These are phyloP conservation scores for Hyphodiscus sp. DNA, from an alignment of 2,329 filamentous ascomycete genomes.

Conservation along the genomic window DNA sequence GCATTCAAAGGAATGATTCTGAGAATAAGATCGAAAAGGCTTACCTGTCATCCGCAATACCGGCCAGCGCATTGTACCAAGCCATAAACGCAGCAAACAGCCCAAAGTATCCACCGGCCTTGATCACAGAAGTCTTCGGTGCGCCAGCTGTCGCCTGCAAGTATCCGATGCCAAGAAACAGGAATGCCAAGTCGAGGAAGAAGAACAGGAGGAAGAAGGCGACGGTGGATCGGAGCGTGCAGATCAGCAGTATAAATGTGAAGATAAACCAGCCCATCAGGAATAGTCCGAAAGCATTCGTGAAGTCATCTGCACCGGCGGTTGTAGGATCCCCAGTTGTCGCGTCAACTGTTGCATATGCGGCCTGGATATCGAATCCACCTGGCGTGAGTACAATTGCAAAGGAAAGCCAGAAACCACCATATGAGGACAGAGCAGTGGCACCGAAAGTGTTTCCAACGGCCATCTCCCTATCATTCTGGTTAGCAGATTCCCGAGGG, in stretches of 20 bases:
- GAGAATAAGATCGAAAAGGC: constrained; percentile 21
- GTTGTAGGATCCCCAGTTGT: constrained; percentile 15
- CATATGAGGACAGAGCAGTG: constrained; percentile 55
- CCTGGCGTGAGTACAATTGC: constrained; percentile 52
- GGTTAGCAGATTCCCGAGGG: background rate
- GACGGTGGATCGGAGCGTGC: constrained; percentile 52
- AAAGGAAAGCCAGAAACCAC: constrained; percentile 56
- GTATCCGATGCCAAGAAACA: constrained; percentile 44
- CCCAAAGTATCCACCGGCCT: constrained; percentile 74
- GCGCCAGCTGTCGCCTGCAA: constrained; percentile 23
- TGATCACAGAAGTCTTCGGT: constrained; percentile 47
- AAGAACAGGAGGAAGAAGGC: constrained; percentile 56
- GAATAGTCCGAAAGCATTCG: constrained; percentile 49
- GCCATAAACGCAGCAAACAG: constrained; percentile 73
- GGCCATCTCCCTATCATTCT: constrained; percentile 49
- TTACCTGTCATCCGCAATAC: constrained; percentile 67
- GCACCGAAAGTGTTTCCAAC: constrained; percentile 59
- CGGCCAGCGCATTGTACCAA: constrained; percentile 82
- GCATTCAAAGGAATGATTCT: background rate
- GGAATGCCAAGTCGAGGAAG: constrained; percentile 50
- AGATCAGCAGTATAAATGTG: constrained; percentile 49
- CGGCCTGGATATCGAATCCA: constrained; percentile 43
- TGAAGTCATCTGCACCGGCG: constrained; percentile 33
- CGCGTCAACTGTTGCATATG: constrained; percentile 26
- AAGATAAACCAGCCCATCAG: constrained; percentile 59